phyloP scores from a whole-genome alignment of 2,329 filamentous ascomycete genomes.

The Aspergillus pseudoterreus region DNA sequence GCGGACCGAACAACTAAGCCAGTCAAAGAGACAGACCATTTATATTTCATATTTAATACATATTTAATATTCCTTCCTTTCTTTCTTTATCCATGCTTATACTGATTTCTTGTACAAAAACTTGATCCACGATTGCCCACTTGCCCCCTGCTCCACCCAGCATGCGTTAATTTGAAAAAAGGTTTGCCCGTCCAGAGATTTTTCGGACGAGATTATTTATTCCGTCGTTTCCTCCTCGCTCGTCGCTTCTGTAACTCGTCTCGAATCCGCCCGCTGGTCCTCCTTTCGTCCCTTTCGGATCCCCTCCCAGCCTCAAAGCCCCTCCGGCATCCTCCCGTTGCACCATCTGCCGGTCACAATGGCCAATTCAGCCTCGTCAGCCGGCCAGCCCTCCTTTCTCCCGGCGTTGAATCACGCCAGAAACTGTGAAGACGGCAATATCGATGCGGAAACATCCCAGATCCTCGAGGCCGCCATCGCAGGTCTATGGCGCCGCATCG shows the following conservation, averaged over 20 bases:
- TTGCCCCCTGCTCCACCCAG: slow-evolving; percentile 19
- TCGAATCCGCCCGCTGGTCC: slow-evolving; percentile 6
- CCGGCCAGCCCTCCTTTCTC: slow-evolving; percentile 48
- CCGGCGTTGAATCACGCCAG: slow-evolving; percentile 73
- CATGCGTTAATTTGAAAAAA: slow-evolving; percentile 21
- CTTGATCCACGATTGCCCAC: slow-evolving; percentile 19
- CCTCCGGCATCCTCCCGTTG: not conserved
- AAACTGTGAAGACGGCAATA: slow-evolving; percentile 63
- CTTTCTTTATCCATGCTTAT: no score
- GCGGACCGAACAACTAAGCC: not conserved
- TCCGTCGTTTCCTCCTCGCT: slow-evolving; percentile 3
- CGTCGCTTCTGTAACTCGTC: not conserved
- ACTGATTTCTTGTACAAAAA: no score
- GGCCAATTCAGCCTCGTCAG: slow-evolving; percentile 33
- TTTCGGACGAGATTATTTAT: slow-evolving; percentile 9
- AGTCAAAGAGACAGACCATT: not conserved
- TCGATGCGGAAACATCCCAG: slow-evolving; percentile 59
- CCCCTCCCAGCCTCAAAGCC: not conserved
- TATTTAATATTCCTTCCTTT: no score
- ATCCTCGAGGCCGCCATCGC: slow-evolving; percentile 64
- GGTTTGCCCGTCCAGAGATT: slow-evolving; percentile 13
- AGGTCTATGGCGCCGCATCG: slow-evolving; percentile 65
- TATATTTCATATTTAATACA: no score
- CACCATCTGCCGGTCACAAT: slow-evolving; percentile 14
- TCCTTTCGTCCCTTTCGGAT: not conserved